Percentiles rank a stretch among this genome's conserved stretches.
These are phyloP conservation scores for Phoma sp. DNA, from an alignment of 2,329 filamentous ascomycete genomes.

Conservation along the genomic window DNA sequence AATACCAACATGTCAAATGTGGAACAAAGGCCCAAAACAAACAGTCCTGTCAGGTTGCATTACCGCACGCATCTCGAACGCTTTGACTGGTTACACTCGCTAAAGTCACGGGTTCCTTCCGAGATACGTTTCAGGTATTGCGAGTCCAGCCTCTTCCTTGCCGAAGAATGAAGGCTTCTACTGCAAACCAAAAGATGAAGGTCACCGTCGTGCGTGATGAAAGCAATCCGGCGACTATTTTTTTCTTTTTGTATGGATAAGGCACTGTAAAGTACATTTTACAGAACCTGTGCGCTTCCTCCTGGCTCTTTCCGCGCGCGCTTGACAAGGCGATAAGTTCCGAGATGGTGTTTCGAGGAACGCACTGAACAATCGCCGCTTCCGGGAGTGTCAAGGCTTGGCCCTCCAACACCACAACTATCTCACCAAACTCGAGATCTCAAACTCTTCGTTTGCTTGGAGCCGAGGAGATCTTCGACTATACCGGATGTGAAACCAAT, in stretches of 20 bases:
- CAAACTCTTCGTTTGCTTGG: neutral
- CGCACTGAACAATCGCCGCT: constrained; percentile 3
- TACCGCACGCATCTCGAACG: constrained; percentile 9
- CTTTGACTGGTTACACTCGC: constrained; percentile 1
- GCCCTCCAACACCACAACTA: neutral
- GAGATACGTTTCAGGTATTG: constrained; percentile 1
- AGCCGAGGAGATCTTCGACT: neutral
- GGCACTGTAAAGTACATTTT: neutral
- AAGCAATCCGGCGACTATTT: neutral
- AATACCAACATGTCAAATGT: constrained; percentile 13
- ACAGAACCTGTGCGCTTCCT: neutral
- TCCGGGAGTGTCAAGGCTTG: constrained; percentile 9
- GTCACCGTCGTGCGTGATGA: neutral
- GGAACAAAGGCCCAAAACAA: constrained; percentile 35
- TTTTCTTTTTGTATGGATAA: neutral
- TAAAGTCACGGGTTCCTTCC: neutral
- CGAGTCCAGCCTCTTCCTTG: neutral
- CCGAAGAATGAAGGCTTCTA: neutral
- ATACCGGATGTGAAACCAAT: neutral
- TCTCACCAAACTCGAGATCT: neutral
- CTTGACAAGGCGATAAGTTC: neutral
- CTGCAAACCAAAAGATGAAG: too few species aligned
- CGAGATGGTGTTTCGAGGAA: neutral
- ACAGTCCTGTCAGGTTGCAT: neutral
- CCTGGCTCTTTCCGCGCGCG: neutral